Conservation (phyloP, 192 early-diverging fungal species). For the Jimgerdemannia flammicorona region DNA sequence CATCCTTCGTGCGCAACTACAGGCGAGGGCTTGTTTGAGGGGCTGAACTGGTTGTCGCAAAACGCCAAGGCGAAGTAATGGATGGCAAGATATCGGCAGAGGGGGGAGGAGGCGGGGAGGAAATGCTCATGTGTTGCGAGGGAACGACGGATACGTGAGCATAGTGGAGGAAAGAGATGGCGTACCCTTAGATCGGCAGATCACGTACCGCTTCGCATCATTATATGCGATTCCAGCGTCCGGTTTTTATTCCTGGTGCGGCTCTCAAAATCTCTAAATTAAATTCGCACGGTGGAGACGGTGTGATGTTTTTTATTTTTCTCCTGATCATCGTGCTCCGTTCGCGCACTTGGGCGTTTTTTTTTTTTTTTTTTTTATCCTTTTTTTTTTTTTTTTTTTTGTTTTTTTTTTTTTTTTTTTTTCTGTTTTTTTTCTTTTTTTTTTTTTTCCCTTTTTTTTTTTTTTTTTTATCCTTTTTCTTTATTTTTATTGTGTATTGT, state of each 20-base stretch:
- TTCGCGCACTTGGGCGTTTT: neutral
- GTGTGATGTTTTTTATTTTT: too few species aligned
- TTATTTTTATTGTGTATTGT: neutral
- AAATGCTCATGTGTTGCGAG: neutral
- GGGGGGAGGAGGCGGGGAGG: neutral
- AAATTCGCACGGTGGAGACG: too few species aligned
- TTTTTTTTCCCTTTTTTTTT: constrained; percentile 10
- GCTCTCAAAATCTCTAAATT: too few species aligned
- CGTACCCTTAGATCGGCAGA: too few species aligned
- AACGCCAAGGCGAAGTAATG: constrained; percentile 62
- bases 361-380: neutral
- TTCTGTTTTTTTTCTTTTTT: neutral
- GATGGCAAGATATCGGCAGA: neutral
- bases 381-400: neutral
- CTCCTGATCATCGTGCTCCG: neutral
- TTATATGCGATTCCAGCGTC: too few species aligned
- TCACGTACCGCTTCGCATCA: too few species aligned
- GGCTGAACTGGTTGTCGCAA: constrained; percentile 82
- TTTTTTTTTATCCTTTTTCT: neutral
- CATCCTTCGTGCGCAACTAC: constrained; percentile 81
- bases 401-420: constrained; percentile 4
- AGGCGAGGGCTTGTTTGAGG: constrained; percentile 82
- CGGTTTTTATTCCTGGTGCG: too few species aligned
- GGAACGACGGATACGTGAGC: neutral
- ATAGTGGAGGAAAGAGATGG: too few species aligned